Evolutionary conservation across 1,139 yeast species (phyloP), one percentile per base, ranked within the genome.

Genomic region (Taphrina pruni): DNA sequence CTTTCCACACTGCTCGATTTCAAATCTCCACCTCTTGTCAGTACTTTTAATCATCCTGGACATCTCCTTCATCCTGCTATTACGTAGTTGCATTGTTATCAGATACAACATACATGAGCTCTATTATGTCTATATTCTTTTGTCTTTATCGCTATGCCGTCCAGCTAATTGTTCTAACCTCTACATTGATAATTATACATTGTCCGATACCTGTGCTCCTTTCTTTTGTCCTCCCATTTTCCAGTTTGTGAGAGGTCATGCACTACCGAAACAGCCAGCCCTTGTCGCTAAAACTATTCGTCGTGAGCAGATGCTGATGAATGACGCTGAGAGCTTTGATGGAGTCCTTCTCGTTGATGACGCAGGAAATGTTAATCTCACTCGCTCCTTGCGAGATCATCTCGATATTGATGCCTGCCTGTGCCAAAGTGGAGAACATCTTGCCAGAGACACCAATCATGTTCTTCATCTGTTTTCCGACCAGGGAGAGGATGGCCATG

Each of bases 341-440:
- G 12, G 96, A 88, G 76, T 94, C 96, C 71, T 82, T 81, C 74
- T 89, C 92, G 73, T 89, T 90, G 71, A 94, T 91, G 70, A 94
- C 99, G 72, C 98, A 96, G 51, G 97, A 90, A 69, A 94, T 94
- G 78, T 94, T 94, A 75, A 94, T 94, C 80, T 94, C 99, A 77
- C 94, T 93, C 45, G 99, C 97, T 74, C 99, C 99, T 82, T 94
- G 99, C 70, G 93, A 87, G 77, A 94, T 94, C 99, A 94, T 94
- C 79, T 94, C 99, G 75, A 94, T 92, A 80, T 94, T 94, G 76
- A 94, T 89, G 69, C 86, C 86, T 75, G 94, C 97, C 76, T 90
- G 95, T 5, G 98, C 98, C 75, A 94, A 82, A 1, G 96, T 91
- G 74, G 93, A 88, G 80, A 94, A 94, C 97, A 94, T 94, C 73